phyloP scores from a whole-genome alignment of 352 stramenopile species.

The Globisporangium solare region DNA sequence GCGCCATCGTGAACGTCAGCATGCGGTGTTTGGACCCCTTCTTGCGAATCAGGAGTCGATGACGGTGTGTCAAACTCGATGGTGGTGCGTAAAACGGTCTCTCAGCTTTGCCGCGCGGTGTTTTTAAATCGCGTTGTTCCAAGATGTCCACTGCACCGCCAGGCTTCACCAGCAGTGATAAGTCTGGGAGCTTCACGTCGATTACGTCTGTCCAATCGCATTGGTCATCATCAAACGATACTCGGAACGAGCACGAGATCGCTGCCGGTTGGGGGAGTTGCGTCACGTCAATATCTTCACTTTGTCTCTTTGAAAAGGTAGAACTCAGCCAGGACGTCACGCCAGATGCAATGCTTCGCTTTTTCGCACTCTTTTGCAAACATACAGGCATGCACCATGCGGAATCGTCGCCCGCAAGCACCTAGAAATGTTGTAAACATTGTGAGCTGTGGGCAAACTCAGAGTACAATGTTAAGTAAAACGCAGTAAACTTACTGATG shows the following conservation, averaged over 20 bases:
- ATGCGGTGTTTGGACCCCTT: constrained; percentile 45
- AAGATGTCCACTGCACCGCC: constrained; percentile 23
- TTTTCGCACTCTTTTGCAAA: constrained; percentile 37
- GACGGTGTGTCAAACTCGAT: constrained; percentile 38
- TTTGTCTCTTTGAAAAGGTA: constrained; percentile 33
- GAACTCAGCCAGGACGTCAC: constrained; percentile 55
- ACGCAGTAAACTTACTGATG: constrained; percentile 4
- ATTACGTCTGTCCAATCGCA: constrained; percentile 54
- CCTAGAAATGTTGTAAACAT: constrained; percentile 9
- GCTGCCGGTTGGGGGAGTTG: constrained; percentile 29
- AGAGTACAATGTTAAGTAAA: neutral
- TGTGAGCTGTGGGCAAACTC: too few species aligned
- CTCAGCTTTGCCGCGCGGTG: constrained; percentile 9
- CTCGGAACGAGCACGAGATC: constrained; percentile 46
- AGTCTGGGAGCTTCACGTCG: constrained; percentile 29
- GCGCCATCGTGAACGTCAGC: constrained; percentile 66
- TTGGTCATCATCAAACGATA: constrained; percentile 25
- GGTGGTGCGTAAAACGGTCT: constrained; percentile 31
- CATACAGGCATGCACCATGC: constrained; percentile 45
- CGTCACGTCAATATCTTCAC: constrained; percentile 22
- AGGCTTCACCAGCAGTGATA: constrained; percentile 27
- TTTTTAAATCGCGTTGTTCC: constrained; percentile 15
- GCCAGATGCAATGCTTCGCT: constrained; percentile 40
- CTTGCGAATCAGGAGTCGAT: constrained; percentile 58
- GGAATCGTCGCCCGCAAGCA: constrained; percentile 22